Evolutionary conservation across 129 eudicot genomes (phyloP), one percentile per base, ranked within the genome.

Genomic region (Cynara cardunculus): DNA sequence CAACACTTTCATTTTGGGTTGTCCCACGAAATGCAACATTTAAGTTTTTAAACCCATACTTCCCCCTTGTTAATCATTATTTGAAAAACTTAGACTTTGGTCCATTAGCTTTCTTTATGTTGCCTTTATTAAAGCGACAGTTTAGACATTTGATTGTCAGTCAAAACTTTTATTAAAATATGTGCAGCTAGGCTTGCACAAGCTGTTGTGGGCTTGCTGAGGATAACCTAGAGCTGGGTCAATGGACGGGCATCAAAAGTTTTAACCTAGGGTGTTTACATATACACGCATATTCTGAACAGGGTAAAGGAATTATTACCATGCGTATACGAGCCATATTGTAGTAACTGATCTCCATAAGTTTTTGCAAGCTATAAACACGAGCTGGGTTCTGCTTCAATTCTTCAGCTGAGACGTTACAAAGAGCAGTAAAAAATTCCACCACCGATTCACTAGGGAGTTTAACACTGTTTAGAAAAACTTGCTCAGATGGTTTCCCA

Each of bases 301-400:
- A 49, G 49, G 77, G 64, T 59, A 67, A 77, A 80, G 72, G 65
- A 76, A 82, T 39, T 26, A 80, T 87, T 91, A 91, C 98, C 98
- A 94, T 84, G n/a, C 98, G 90, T 80, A 94, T 94, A 73, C 98
- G 98, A 80, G 97, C 90, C 97, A 91, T 94, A 82, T 94, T 94
- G 85, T 90, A 86, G 72, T 94, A 91, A 88, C 98, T 94, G 21
- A 94, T 90, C 71, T 94, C 98, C 80, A 94, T 97, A 86, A 94
- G 96, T 77, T 91, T 94, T 41, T 90, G 97, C 88, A 94, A 77
- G 92, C 98, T 91, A 83, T 88, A 94, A 86, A 94, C 87, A 73
- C 98, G 96, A 79, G 98, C 90, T 59, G 97, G 98, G n/a, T 3
- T 73, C 81, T 94, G 98, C 72, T 80, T 87, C 74, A 94, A 79